These are phyloP conservation scores for Verticillium longisporum DNA, from an alignment of 2,329 filamentous ascomycete genomes.

Conservation along the genomic window DNA sequence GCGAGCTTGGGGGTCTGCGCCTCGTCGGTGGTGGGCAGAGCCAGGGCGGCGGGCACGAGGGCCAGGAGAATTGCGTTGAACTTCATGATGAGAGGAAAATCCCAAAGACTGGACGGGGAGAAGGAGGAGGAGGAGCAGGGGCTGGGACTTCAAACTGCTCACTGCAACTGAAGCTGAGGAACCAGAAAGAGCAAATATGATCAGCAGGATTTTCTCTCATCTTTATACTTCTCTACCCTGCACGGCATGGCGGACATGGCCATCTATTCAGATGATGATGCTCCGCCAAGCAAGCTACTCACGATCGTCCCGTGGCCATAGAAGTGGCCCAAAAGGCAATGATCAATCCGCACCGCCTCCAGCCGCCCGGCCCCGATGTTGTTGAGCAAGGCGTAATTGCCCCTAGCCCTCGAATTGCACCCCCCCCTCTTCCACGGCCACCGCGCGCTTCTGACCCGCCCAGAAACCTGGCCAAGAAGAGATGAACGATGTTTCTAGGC, in stretches of 20 bases:
- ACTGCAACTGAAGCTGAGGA: neutral
- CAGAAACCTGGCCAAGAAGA: neutral
- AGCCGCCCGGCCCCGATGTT: neutral
- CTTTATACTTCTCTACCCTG: neutral
- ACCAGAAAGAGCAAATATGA: neutral
- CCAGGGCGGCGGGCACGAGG: conserved; percentile 14
- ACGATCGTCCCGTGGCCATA: neutral
- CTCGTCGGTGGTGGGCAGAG: conserved; percentile 12
- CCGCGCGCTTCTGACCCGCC: neutral
- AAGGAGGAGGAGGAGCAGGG: neutral
- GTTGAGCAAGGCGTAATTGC: neutral
- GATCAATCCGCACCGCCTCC: neutral
- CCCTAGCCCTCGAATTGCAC: neutral
- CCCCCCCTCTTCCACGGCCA: neutral
- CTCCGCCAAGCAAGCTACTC: neutral
- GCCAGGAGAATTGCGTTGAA: conserved; percentile 9
- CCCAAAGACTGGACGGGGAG: neutral
- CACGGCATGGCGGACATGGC: neutral
- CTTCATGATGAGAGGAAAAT: conserved; percentile 21
- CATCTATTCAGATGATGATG: neutral
- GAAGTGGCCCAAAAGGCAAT: neutral
- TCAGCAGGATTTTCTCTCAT: neutral
- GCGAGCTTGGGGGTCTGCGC: neutral
- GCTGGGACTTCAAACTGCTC: neutral
- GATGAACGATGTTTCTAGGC: neutral